Evolutionary conservation across 2,329 filamentous ascomycete genomes (phyloP).

Genomic region (Fonsecaea nubica): DNA sequence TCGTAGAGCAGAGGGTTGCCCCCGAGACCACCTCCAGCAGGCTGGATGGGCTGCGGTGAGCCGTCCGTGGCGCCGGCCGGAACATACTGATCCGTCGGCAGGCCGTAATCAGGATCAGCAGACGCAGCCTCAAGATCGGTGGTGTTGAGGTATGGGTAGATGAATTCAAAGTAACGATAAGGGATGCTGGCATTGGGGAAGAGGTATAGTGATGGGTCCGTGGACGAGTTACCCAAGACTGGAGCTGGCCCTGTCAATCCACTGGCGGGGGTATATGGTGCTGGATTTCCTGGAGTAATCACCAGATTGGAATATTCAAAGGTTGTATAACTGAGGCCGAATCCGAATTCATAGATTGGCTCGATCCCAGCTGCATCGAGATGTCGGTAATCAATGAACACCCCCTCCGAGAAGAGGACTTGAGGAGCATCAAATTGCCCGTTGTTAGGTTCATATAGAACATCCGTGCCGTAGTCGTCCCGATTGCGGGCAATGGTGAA

Average conservation of each 20-base stretch:
- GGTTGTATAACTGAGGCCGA: constrained; percentile 67
- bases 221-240: constrained; percentile 57
- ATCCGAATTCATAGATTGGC: constrained; percentile 68
- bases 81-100: constrained; percentile 56
- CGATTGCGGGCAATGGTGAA: constrained; percentile 65
- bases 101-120: constrained; percentile 61
- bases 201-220: constrained; percentile 59
- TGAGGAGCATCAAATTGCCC: constrained; percentile 62
- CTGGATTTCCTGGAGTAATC: constrained; percentile 52
- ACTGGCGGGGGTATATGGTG: constrained; percentile 59
- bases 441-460: constrained; percentile 65
- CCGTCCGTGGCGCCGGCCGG: constrained; percentile 60
- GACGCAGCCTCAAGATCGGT: constrained; percentile 61
- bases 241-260: constrained; percentile 63
- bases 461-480: constrained; percentile 61
- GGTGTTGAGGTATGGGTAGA: constrained; percentile 70
- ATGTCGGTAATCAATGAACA: constrained; percentile 63
- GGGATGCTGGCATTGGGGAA: constrained; percentile 60
- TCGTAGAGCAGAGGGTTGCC: constrained; percentile 65
- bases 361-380: constrained; percentile 63
- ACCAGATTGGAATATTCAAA: constrained; percentile 66
- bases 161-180: constrained; percentile 60
- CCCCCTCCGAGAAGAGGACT: constrained; percentile 64
- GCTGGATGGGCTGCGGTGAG: constrained; percentile 61
- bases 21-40: constrained; percentile 65